phyloP scores from a whole-genome alignment of 2,329 filamentous ascomycete species.

The Paecilomyces sp. region DNA sequence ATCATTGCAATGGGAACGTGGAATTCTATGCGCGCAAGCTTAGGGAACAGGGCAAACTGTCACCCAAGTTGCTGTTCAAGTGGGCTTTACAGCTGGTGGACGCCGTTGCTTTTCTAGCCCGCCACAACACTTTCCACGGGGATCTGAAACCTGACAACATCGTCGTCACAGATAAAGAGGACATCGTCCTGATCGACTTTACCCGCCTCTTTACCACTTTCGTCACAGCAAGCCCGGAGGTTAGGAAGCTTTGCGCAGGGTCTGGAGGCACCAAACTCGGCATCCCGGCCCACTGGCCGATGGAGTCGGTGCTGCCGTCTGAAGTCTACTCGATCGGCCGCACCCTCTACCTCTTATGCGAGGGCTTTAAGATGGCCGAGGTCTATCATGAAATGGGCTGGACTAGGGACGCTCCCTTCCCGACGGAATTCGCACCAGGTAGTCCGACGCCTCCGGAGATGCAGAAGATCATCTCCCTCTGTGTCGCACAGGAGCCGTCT shows the following conservation, averaged over 20 bases:
- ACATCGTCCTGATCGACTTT: background rate
- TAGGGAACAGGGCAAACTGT: background rate
- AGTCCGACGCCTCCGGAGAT: background rate
- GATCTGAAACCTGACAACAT: background rate
- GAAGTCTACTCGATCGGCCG: background rate
- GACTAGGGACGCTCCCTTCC: background rate
- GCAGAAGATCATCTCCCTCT: background rate
- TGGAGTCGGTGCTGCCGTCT: background rate
- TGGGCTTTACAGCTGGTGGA: background rate
- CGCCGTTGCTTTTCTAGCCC: background rate
- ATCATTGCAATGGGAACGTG: background rate
- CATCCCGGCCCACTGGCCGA: background rate
- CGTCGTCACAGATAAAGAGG: background rate
- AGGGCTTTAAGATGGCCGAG: background rate
- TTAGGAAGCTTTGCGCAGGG: background rate
- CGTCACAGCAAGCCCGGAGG: background rate
- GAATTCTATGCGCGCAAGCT: background rate
- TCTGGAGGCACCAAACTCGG: background rate
- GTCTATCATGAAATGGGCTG: background rate
- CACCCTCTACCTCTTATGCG: background rate
- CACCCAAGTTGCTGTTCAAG: background rate
- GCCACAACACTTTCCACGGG: background rate
- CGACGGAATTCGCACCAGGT: background rate
- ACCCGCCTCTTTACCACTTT: slow-evolving; percentile 1
- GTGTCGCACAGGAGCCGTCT: background rate